Conservation (phyloP, 495 filamentous ascomycete genomes). For the Neurospora sublineolata region DNA sequence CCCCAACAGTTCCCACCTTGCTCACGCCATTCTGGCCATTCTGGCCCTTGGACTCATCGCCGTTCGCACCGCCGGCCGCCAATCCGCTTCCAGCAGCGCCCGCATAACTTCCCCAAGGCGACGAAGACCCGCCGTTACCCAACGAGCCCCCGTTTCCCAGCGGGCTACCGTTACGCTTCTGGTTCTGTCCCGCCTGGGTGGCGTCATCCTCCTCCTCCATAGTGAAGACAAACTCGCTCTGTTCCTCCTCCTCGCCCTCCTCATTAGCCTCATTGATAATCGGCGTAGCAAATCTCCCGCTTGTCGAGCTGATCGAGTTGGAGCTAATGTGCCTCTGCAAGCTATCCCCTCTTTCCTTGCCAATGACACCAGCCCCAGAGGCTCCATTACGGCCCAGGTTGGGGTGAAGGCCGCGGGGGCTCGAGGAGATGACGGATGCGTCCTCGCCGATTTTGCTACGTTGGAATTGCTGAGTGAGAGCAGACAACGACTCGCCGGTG, state of each 20-base stretch:
- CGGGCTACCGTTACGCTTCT: constrained; percentile 29
- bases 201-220: constrained; percentile 67
- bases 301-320: constrained; percentile 36
- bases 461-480: constrained; percentile 59
- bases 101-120: not conserved
- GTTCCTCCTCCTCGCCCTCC: constrained; percentile 46
- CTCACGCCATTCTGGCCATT: not conserved
- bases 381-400: constrained; percentile 17
- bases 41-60: not conserved
- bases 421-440: constrained; percentile 20
- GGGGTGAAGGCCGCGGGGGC: constrained; percentile 27
- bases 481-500: constrained; percentile 44
- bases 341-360: constrained; percentile 24
- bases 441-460: constrained; percentile 39
- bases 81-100: not conserved
- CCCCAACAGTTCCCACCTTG: not conserved
- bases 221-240: constrained; percentile 62
- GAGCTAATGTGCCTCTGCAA: constrained; percentile 43
- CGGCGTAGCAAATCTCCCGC: constrained; percentile 46
- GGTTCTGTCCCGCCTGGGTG: constrained; percentile 16
- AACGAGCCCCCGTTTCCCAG: constrained; percentile 23
- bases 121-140: constrained; percentile 23
- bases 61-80: not conserved
- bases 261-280: constrained; percentile 26
- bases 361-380: constrained; percentile 17